Evolutionary conservation across 805 yeast species (phyloP), one percentile per base, ranked within the genome.

Genomic region (Blastobotrys parvus): DNA sequence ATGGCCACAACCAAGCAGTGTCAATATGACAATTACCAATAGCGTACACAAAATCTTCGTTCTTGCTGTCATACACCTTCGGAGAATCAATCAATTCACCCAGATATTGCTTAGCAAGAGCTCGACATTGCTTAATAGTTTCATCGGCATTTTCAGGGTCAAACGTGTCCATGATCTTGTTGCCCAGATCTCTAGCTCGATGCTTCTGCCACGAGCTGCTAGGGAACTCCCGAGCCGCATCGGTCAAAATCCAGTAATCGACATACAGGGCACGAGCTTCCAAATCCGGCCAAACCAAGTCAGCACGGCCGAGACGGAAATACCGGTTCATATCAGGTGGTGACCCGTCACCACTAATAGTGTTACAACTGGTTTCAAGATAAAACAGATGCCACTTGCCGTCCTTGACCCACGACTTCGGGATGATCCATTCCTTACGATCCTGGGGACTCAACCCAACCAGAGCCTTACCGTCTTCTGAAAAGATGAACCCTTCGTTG

Each of bases 1-100:
- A 90, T n/a, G 97, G 97, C 98, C 98, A 90, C 45, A 88, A 70
- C 98, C 98, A 90, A 13, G 97, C 97, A 15, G 97, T 90, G 58
- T 90, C 98, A 53, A 89, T 89, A 61, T 89, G 97, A 61, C 97
- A 92, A 60, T 92, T 85, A 35, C 98, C 98, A 51, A 92, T 73
- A 6, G 85, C 95, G 61, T 69, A 82, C 8, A 89, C 95, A 23
- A 56, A 52, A 46, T 53, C 67, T 35, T 55, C 48, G 31, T 50
- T 54, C 43, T 57, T 42, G 15, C 58, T 66, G 22, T 70, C 67
- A 47, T 72, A 70, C 1, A 90, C 97, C 8, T 71, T 70, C 13
- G 74, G 74, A 3, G 81, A 69, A 59, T 88, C 84, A 31, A 77
- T 68, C 36, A 77, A 68, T 2, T 67, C 51, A 35, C 97, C 97